Evolutionary conservation across 140 eudicot genomes (phyloP), one percentile per base, ranked within the genome.

Genomic region (Bidens hawaiensis): DNA sequence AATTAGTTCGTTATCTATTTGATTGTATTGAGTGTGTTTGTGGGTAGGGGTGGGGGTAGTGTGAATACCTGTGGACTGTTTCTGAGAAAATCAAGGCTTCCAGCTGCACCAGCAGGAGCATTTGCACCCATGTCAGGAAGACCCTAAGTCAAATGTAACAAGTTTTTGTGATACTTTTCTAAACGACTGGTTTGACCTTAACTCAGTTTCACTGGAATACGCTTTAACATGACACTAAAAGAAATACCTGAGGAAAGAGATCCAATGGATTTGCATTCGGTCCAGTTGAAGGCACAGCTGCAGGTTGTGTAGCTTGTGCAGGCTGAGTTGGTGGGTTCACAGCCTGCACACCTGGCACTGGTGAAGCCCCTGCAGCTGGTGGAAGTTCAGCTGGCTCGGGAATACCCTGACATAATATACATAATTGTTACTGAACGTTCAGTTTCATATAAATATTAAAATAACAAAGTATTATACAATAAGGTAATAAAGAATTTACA

Each of bases 191-290:
- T n/a, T n/a, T n/a, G n/a, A n/a, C n/a, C n/a, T n/a, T n/a, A n/a
- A n/a, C n/a, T n/a, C 14, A 22, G 11, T 12, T 34, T 52, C 8
- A 3, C 52, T 49, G 38, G 12, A n/a, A n/a, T n/a, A n/a, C n/a
- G n/a, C n/a, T n/a, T n/a, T n/a, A n/a, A n/a, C n/a, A n/a, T n/a
- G n/a, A n/a, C n/a, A n/a, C 1, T 14, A 36, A 30, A 16, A 45
- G 15, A 22, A 33, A 28, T 48, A 82, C 96, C 91, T 82, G 96
- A 24, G 97, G 97, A 34, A 90, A 90, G 60, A 90, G 94, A 78
- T 90, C 79, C 64, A 90, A 72, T 0, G 97, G 97, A 63, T 80
- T 71, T 43, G 96, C 83, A 87, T 90, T 87, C 41, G 97, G 97
- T 50, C 96, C 96, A 50, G 67, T 47, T 18, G 94, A 46, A 63